phyloP scores from a whole-genome alignment of 73 alveolate genomes.

The Paramecium sonneborni region DNA sequence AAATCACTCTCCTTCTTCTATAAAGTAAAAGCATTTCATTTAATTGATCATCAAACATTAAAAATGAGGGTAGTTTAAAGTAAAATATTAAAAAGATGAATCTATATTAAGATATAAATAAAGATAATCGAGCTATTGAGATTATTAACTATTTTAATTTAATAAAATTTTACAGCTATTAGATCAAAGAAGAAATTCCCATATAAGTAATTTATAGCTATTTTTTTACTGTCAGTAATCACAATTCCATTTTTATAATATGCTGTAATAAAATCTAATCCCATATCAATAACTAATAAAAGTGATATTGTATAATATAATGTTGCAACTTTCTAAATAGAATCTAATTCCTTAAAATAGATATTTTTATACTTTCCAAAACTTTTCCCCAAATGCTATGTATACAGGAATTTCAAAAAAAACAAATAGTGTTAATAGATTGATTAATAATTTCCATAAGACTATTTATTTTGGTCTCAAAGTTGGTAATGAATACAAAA shows the following conservation, averaged over 20 bases:
- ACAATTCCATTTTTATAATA: slow-evolving; percentile 29
- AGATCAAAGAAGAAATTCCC: slow-evolving; percentile 12
- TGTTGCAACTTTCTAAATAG: background rate
- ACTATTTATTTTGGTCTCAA: background rate
- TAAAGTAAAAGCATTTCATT: background rate
- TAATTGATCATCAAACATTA: background rate
- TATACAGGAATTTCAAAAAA: slow-evolving; percentile 33
- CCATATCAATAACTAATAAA: background rate
- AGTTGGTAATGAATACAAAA: background rate
- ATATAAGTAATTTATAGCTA: slow-evolving; percentile 10
- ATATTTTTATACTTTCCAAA: background rate
- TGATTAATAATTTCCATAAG: background rate
- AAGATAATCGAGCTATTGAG: background rate
- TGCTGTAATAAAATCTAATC: background rate
- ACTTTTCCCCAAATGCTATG: background rate
- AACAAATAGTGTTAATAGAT: background rate
- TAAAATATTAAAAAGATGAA: background rate
- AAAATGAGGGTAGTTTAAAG: background rate
- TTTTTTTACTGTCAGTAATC: background rate
- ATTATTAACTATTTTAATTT: background rate
- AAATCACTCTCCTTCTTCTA: background rate
- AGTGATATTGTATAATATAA: background rate
- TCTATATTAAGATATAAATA: background rate
- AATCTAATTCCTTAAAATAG: background rate
- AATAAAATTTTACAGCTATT: background rate